A percentile compares a stretch with the other conserved stretches of the same genome.
Evolutionary conservation across 2,329 filamentous ascomycete genomes (phyloP).

Genomic region (Arthrobotrys megalospora): DNA sequence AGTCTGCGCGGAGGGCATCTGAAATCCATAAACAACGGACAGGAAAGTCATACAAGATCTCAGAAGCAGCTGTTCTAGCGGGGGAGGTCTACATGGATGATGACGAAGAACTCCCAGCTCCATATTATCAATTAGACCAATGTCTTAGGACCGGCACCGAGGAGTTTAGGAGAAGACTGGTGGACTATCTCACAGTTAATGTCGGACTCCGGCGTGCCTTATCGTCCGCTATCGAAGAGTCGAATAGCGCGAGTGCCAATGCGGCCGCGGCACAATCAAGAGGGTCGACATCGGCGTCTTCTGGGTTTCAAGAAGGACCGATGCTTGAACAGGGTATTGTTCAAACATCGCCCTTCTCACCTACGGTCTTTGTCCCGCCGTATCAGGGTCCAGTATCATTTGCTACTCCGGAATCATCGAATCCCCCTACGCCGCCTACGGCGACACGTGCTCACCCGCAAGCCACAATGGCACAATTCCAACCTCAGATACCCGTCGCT

Average conservation of each 20-base stretch:
- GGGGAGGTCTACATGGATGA: conserved; percentile 98
- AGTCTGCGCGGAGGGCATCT: conserved; percentile 90
- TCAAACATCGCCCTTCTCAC: neutral
- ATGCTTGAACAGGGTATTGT: neutral
- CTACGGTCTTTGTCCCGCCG: conserved; percentile 5
- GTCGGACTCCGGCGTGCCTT: conserved; percentile 73
- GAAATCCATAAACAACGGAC: conserved; percentile 90
- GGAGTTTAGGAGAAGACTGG: conserved; percentile 76
- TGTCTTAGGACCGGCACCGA: conserved; percentile 75
- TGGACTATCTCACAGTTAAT: conserved; percentile 74
- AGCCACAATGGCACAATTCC: neutral
- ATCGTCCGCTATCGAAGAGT: conserved; percentile 66
- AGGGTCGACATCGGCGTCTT: neutral
- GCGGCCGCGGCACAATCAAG: conserved; percentile 65
- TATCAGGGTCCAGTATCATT: conserved; percentile 9
- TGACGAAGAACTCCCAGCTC: conserved; percentile 82
- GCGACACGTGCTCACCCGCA: conserved; percentile 1
- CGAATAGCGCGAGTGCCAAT: conserved; percentile 67
- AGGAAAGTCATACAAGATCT: conserved; percentile 84
- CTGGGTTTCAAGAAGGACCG: neutral
- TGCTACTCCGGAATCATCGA: conserved; percentile 18
- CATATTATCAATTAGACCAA: conserved; percentile 76
- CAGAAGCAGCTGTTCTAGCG: conserved; percentile 86
- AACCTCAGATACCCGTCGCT: neutral
- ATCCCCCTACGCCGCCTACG: neutral